Evolutionary conservation across 2,329 filamentous ascomycete genomes (phyloP).

Genomic region (Arthrobotrys iridis): DNA sequence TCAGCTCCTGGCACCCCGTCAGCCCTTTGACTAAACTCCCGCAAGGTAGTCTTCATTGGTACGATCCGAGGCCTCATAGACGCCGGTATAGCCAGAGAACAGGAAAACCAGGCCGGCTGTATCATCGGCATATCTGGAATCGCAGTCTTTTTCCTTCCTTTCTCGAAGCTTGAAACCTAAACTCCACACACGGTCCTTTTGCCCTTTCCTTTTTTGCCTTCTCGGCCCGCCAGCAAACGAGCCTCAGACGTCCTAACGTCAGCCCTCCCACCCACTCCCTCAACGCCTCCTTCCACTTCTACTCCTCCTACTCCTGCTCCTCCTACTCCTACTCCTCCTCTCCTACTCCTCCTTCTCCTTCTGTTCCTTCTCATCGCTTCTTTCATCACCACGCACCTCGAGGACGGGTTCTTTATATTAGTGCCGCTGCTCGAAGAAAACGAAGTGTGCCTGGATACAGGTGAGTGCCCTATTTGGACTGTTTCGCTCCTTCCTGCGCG

Average conservation of each 20-base stretch:
- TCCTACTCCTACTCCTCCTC: background rate
- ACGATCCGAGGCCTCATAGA: constrained; percentile 20
- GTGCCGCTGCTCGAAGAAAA: constrained; percentile 35
- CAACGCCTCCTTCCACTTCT: background rate
- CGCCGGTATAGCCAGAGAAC: constrained; percentile 26
- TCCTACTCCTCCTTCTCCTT: constrained; percentile 12
- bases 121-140: no score
- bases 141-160: background rate
- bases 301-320: background rate
- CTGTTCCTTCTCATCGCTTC: constrained; percentile 6
- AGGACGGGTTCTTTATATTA: constrained; percentile 37
- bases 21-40: constrained; percentile 27
- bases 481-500: constrained; percentile 18
- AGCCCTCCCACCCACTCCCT: background rate
- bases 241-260: constrained; percentile 31
- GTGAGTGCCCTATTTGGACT: constrained; percentile 9
- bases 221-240: constrained; percentile 24
- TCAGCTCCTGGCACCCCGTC: constrained; percentile 21
- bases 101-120: no score
- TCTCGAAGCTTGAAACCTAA: constrained; percentile 5
- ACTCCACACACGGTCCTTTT: constrained; percentile 8
- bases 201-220: no score
- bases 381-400: background rate
- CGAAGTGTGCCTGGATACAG: constrained; percentile 36
- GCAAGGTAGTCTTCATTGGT: constrained; percentile 20